phyloP scores from a whole-genome alignment of 371 early-diverging fungal species.

The Mucor saturninus region DNA sequence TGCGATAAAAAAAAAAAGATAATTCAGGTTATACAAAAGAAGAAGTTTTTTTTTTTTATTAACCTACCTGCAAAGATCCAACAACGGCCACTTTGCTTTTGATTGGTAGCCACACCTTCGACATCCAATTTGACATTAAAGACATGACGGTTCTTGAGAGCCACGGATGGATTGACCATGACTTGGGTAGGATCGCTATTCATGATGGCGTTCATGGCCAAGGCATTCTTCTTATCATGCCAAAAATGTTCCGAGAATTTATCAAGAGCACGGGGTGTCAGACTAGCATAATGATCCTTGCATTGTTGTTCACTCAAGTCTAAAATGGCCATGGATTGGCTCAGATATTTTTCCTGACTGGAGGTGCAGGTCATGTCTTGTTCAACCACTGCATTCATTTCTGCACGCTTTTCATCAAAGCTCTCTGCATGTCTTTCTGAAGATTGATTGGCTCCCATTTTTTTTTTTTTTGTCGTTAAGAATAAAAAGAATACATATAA shows the following conservation, averaged over 20 bases:
- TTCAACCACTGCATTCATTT: constrained; percentile 19
- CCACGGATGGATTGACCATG: constrained; percentile 59
- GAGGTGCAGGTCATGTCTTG: constrained; percentile 7
- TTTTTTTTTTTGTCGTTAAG: neutral
- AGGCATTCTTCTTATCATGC: constrained; percentile 67
- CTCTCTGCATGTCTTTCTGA: constrained; percentile 8
- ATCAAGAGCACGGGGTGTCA: constrained; percentile 34
- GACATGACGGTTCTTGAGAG: constrained; percentile 46
- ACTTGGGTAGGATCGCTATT: constrained; percentile 62
- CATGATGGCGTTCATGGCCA: constrained; percentile 71
- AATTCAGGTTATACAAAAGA: constrained; percentile 1
- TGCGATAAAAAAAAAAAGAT: neutral
- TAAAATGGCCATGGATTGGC: constrained; percentile 13
- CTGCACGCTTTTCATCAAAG: constrained; percentile 26
- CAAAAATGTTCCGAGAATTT: constrained; percentile 56
- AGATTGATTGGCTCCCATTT: constrained; percentile 23
- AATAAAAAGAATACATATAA: neutral
- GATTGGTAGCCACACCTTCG: constrained; percentile 75
- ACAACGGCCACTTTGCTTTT: constrained; percentile 82
- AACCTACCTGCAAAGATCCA: constrained; percentile 80
- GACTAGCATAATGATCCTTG: constrained; percentile 28
- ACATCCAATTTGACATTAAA: constrained; percentile 67
- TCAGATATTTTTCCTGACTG: constrained; percentile 5
- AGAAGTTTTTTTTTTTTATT: constrained; percentile 10
- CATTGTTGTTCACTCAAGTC: constrained; percentile 12